Conservation (phyloP, 139 green algal genomes). For the Chlamydomonas eustigma region DNA sequence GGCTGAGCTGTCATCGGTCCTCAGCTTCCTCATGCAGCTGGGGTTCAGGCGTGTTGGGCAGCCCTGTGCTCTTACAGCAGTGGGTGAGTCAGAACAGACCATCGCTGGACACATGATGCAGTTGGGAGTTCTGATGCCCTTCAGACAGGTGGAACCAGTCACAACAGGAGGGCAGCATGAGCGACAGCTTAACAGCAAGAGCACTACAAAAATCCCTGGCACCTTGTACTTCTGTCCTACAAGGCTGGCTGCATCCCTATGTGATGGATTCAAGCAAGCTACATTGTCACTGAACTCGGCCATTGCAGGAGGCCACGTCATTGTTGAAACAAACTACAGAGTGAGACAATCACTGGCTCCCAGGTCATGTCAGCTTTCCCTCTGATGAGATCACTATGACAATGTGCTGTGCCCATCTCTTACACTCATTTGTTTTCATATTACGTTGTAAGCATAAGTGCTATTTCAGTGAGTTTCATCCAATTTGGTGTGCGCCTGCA, state of each 20-base stretch:
- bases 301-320: constrained; percentile 50
- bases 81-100: constrained; percentile 29
- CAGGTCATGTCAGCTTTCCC: no score
- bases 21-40: constrained; percentile 85
- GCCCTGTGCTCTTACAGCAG: constrained; percentile 34
- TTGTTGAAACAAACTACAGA: constrained; percentile 86
- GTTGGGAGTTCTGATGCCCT: constrained; percentile 7
- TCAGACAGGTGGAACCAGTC: background rate
- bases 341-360: no score
- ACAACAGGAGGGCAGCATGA: background rate
- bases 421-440: no score
- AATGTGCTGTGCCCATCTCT: no score
- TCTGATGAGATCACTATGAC: no score
- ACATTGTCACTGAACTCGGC: constrained; percentile 1
- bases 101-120: constrained; percentile 73
- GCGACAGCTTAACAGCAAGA: background rate
- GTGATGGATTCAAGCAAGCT: constrained; percentile 15
- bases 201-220: background rate
- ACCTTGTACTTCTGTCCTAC: constrained; percentile 61
- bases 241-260: constrained; percentile 57
- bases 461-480: background rate
- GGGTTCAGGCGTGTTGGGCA: constrained; percentile 60
- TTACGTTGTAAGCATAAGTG: no score
- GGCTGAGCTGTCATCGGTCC: constrained; percentile 40
- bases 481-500: background rate